These are phyloP conservation scores for Aspergillus awamori DNA, from an alignment of 2,329 filamentous ascomycete species.

Conservation along the genomic window DNA sequence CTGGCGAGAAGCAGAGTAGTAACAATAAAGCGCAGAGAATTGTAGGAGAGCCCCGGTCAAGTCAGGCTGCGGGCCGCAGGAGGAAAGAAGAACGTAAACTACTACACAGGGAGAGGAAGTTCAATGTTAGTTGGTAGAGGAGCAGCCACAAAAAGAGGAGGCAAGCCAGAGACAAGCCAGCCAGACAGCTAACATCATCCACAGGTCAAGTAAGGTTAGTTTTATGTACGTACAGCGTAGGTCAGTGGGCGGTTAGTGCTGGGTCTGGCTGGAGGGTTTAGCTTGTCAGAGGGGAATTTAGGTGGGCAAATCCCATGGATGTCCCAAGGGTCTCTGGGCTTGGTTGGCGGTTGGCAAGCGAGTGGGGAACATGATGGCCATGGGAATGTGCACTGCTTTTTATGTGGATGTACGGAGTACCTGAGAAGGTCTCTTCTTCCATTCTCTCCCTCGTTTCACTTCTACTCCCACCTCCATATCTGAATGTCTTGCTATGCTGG, in stretches of 20 bases:
- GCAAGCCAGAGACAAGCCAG: background rate
- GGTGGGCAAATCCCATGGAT: conserved; percentile 6
- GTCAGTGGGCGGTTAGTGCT: background rate
- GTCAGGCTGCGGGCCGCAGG: background rate
- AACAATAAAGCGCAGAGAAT: conserved; percentile 3
- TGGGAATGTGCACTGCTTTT: background rate
- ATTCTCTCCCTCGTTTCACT: background rate
- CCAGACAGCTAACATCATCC: background rate
- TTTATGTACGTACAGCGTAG: background rate
- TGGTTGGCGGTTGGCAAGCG: conserved; percentile 5
- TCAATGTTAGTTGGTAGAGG: background rate
- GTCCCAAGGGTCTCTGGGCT: background rate
- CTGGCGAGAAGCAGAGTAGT: conserved; percentile 2
- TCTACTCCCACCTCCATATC: background rate
- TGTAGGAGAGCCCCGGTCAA: background rate
- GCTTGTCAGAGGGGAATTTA: conserved; percentile 6
- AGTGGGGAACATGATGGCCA: conserved; percentile 5
- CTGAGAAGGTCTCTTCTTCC: background rate
- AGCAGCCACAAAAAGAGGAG: background rate
- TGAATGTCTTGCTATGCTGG: background rate
- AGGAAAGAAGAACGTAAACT: background rate
- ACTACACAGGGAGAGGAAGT: background rate
- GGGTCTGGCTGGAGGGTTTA: conserved; percentile 3
- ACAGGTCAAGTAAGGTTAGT: background rate
- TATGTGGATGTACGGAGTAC: background rate